These are phyloP conservation scores for Lachancea waltii DNA, from an alignment of 805 yeast genomes.

Conservation along the genomic window DNA sequence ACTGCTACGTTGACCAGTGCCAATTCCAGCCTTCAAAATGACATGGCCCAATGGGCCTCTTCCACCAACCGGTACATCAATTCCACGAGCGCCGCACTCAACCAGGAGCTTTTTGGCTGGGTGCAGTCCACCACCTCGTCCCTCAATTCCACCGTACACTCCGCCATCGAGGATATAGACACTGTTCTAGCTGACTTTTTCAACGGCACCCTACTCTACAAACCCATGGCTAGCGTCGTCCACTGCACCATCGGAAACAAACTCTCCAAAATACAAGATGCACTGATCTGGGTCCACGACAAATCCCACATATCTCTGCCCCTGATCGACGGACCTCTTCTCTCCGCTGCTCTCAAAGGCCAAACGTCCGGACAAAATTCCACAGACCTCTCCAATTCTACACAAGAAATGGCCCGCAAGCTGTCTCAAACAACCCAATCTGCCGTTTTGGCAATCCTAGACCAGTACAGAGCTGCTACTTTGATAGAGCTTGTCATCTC, in stretches of 20 bases:
- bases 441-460: slow-evolving; percentile 9
- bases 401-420: slow-evolving; percentile 1
- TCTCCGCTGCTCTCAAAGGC: slow-evolving; percentile 18
- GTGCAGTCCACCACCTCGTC: slow-evolving; percentile 49
- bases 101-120: slow-evolving; percentile 62
- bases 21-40: slow-evolving; percentile 23
- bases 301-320: slow-evolving; percentile 58
- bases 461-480: slow-evolving; percentile 33
- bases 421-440: slow-evolving; percentile 1
- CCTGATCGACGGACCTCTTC: slow-evolving; percentile 29
- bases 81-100: slow-evolving; percentile 45
- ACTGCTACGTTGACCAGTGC: slow-evolving; percentile 9
- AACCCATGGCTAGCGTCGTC: slow-evolving; percentile 59
- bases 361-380: background rate
- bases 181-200: slow-evolving; percentile 52
- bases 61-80: slow-evolving; percentile 51
- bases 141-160: slow-evolving; percentile 53
- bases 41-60: slow-evolving; percentile 44
- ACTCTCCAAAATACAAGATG: slow-evolving; percentile 56
- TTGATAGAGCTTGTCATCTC: slow-evolving; percentile 44
- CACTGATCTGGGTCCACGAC: slow-evolving; percentile 71
- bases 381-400: background rate
- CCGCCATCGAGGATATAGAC: slow-evolving; percentile 55
- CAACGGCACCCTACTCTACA: slow-evolving; percentile 58
- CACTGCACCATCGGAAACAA: slow-evolving; percentile 78